Percentiles rank a stretch among this genome's conserved stretches.
Conservation (phyloP, 1,284 basidiomycete genomes). For the Mycena citricolor region DNA sequence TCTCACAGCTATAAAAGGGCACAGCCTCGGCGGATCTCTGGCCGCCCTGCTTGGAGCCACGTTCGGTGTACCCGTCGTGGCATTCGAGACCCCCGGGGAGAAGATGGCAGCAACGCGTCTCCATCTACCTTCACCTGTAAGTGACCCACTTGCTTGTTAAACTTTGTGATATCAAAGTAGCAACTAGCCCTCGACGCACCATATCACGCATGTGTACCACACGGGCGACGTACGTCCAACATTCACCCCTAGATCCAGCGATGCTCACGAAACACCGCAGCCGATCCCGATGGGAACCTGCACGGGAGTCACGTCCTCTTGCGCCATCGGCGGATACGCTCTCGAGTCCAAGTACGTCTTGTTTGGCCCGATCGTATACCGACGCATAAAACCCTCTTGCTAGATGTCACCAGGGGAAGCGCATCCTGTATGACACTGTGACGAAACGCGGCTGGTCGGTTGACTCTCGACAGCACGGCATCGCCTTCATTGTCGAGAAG, state of each 20-base stretch:
- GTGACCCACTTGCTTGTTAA: no score
- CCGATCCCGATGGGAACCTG: conserved; percentile 68
- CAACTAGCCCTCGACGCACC: conserved; percentile 53
- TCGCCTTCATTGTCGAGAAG: conserved; percentile 73
- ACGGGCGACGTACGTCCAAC: conserved; percentile 63
- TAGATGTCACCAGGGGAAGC: conserved; percentile 80
- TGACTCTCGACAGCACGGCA: conserved; percentile 77
- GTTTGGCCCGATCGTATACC: conserved; percentile 27
- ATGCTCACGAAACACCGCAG: no score
- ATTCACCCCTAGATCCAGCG: no score
- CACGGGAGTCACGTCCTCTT: conserved; percentile 57
- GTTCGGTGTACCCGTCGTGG: conserved; percentile 82
- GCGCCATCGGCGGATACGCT: conserved; percentile 60
- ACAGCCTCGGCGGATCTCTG: conserved; percentile 80
- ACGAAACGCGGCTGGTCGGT: conserved; percentile 80
- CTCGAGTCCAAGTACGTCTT: conserved; percentile 50
- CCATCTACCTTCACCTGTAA: conserved; percentile 69
- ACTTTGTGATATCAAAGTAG: no score
- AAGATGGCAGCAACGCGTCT: conserved; percentile 70
- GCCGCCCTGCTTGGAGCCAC: conserved; percentile 78
- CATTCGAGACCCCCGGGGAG: conserved; percentile 83
- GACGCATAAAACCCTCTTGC: no score
- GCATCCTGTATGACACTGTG: conserved; percentile 88
- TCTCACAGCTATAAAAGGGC: conserved; percentile 37
- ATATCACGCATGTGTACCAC: conserved; percentile 71